Evolutionary conservation across 495 filamentous ascomycete genomes (phyloP), one percentile per base, ranked within the genome.

Genomic region (Talaromyces stipitatus): DNA sequence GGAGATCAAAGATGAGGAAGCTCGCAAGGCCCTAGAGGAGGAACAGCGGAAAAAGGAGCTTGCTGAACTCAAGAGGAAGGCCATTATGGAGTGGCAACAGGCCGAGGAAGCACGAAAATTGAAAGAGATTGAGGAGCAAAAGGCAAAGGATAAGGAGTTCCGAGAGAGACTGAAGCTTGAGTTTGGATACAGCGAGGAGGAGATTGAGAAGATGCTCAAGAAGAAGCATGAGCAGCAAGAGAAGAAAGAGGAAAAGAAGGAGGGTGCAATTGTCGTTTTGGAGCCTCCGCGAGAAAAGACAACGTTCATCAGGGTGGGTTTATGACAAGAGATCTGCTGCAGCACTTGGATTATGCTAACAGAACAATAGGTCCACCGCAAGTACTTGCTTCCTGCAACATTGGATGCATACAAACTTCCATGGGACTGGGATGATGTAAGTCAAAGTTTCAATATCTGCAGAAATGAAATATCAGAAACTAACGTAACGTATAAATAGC

Each of bases 181-280:
- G 33, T 67, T 74, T 51, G 75, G 75, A 10, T 73, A 71, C 45
- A 61, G 58, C 18, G 73, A 75, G 26, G 66, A 78, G 27, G 73
- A 82, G 57, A 80, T 82, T 55, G 81, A 81, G 33, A 72, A 77
- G 32, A 81, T 82, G 27, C 69, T 79, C 57, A 76, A 82, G 38
- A 80, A 81, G 62, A 76, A 72, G 57, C 82, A 85, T 68, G 70
- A 75, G 43, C 73, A 81, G 52, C 74, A 84, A 59, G 76, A 85
- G 48, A 77, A 78, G 59, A 72, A 68, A 16, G 56, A 76, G 27
- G 67, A 79, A 30, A 72, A 78, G 38, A 71, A 78, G 8, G 69
- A 72, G 47, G 68, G 79, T 33, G 73, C 75, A 50, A 65, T 66
- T 46, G 82, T 84, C 70, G 65, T 71, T 43, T 73, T 81, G 58